Percentiles rank a stretch among this genome's conserved stretches.
Conservation (phyloP, 2,329 filamentous ascomycete genomes). For the Zalaria obscura region DNA sequence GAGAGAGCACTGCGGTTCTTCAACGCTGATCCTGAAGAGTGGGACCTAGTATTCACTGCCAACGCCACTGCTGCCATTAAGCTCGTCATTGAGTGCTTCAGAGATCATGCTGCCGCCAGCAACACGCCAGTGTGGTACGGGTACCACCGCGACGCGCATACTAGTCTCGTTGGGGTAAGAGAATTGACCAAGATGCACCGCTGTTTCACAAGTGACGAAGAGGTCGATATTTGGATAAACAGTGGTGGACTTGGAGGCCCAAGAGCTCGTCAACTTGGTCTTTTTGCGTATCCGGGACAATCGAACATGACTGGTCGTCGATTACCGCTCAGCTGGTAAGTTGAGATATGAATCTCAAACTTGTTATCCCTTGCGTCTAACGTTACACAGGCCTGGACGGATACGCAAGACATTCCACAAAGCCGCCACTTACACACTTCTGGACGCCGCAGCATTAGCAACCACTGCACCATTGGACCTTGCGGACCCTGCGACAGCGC, state of each 20-base stretch:
- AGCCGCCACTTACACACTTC: conserved; percentile 46
- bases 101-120: conserved; percentile 38
- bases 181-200: conserved; percentile 48
- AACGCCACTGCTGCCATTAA: conserved; percentile 90
- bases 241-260: conserved; percentile 20
- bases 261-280: conserved; percentile 15
- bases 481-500: conserved; percentile 42
- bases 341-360: conserved; percentile 10
- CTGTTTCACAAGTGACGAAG: conserved; percentile 51
- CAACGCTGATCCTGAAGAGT: conserved; percentile 64
- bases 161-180: conserved; percentile 69
- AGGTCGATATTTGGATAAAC: conserved; percentile 51
- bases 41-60: conserved; percentile 80
- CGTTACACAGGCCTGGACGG: conserved; percentile 12
- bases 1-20: conserved; percentile 61
- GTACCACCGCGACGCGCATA: conserved; percentile 77
- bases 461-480: conserved; percentile 68
- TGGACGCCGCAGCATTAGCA: conserved; percentile 73
- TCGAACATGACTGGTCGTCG: conserved; percentile 83
- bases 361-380: conserved; percentile 1
- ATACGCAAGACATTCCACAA: conserved; percentile 23
- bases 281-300: conserved; percentile 80
- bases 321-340: conserved; percentile 57
- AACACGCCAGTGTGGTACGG: conserved; percentile 57
- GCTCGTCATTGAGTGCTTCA: conserved; percentile 64